Conservation (phyloP, 108 stramenopile species). For the Cyclotella cryptica region DNA sequence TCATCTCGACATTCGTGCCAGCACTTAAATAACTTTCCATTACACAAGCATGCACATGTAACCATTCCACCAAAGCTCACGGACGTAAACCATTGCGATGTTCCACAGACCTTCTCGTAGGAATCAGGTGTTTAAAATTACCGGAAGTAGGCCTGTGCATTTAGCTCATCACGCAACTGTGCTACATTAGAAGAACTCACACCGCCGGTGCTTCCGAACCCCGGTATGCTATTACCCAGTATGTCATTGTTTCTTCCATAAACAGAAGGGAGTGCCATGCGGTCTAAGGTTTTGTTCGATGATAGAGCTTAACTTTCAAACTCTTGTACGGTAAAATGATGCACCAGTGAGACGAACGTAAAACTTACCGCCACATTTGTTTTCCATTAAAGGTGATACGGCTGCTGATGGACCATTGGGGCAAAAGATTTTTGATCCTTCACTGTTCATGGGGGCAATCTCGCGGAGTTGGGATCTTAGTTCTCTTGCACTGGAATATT, state of each 20-base stretch:
- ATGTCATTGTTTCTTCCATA: constrained; percentile 78
- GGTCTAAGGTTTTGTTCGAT: constrained; percentile 42
- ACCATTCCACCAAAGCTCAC: no score
- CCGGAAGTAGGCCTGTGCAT: constrained; percentile 49
- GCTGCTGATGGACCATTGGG: constrained; percentile 80
- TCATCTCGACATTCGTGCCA: no score
- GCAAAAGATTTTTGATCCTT: constrained; percentile 82
- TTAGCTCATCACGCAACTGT: constrained; percentile 42
- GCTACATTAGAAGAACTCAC: constrained; percentile 15
- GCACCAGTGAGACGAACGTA: background rate
- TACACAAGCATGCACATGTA: no score
- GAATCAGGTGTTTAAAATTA: no score
- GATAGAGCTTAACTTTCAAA: background rate
- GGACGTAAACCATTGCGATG: no score
- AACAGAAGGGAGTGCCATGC: constrained; percentile 70
- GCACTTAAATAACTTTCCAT: no score
- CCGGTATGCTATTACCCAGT: constrained; percentile 85
- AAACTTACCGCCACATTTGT: constrained; percentile 71
- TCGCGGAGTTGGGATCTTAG: constrained; percentile 74
- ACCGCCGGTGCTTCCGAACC: constrained; percentile 52
- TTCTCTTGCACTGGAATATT: constrained; percentile 62
- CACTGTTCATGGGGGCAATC: constrained; percentile 79
- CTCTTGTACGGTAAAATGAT: background rate
- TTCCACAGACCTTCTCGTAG: no score
- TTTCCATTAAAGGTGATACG: constrained; percentile 88